phyloP scores from a whole-genome alignment of 305 asterid species.

The Fraxinus velutina region DNA sequence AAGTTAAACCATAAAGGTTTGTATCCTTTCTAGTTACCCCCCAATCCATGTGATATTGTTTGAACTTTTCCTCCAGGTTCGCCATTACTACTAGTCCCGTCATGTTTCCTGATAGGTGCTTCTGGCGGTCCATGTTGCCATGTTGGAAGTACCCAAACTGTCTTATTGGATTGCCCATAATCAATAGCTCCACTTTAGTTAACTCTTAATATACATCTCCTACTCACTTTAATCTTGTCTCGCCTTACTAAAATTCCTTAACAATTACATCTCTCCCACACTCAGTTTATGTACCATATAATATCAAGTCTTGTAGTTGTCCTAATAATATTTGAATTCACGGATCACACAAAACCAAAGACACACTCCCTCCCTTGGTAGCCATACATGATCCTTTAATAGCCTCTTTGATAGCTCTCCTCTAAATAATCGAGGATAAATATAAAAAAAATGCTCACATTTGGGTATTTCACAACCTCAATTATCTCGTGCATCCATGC shows the following conservation, averaged over 20 bases:
- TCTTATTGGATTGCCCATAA: not conserved
- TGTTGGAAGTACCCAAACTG: not conserved
- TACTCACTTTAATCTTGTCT: not conserved
- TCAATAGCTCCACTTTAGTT: not conserved
- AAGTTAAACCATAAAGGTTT: not conserved
- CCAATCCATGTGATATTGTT: not conserved
- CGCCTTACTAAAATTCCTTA: not conserved
- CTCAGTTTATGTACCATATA: not conserved
- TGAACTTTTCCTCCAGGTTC: not conserved
- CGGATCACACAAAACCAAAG: not conserved
- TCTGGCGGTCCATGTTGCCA: not conserved
- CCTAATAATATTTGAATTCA: not conserved
- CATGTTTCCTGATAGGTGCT: not conserved
- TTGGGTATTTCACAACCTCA: not conserved
- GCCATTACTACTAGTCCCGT: not conserved
- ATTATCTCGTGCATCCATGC: not conserved
- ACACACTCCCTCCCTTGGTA: not conserved
- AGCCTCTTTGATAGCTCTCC: not conserved
- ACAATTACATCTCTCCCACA: not conserved
- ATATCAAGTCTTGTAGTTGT: not conserved
- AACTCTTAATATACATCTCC: not conserved
- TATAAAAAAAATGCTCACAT: not conserved
- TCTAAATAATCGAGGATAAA: not conserved
- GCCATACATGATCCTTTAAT: not conserved
- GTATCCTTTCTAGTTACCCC: not conserved